Evolutionary conservation across 345 rosid species (phyloP), one percentile per base, ranked within the genome.

Genomic region (Noccaea caerulescens): DNA sequence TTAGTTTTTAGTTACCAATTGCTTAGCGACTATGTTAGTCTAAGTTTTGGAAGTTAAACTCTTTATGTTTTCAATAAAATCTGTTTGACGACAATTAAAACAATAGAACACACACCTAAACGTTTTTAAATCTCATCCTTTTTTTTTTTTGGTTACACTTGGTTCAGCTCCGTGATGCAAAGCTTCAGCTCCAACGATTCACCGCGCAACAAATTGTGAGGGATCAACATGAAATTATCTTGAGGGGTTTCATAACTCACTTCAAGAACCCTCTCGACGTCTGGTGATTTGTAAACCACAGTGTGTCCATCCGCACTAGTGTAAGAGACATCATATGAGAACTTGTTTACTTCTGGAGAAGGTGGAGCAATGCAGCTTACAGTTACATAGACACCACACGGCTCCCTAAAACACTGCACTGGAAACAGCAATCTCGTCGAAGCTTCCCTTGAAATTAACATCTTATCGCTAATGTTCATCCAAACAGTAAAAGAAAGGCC

Each of bases 111-210:
- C 3, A 25, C 27, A 1, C 27, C 27, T 25, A 25, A 25, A 25
- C 27, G 27, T 25, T 3, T 25, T 25, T 0, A 25, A 25, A 25
- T 25, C 27, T 25, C 18, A 16, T 16, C 18, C 2, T 25, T 25
- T 25, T 25, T 25, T 25, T 0, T 25, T 25, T 23, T n/a, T n/a
- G n/a, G 3, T 32, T 39, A 10, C 63, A 20, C 5, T 38, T 58
- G 36, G 36, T 60, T 60, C 50, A 60, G 25, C 50, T 25, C 14
- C 10, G 12, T 23, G 34, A 63, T 63, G 41, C 55, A 45, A 33
- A 63, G 12, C 42, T 16, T 2, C 42, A 63, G 0, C 41, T 44
- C 3, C 42, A 62, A n/a, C 42, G 27, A 37, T 2, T 27, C 54
- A 32, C 47, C 27, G 13, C 27, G 27, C 11, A 45, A 9, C 5